Evolutionary conservation across 352 stramenopile genomes (phyloP), one percentile per base, ranked within the genome.

Genomic region (Phytophthora pisi): DNA sequence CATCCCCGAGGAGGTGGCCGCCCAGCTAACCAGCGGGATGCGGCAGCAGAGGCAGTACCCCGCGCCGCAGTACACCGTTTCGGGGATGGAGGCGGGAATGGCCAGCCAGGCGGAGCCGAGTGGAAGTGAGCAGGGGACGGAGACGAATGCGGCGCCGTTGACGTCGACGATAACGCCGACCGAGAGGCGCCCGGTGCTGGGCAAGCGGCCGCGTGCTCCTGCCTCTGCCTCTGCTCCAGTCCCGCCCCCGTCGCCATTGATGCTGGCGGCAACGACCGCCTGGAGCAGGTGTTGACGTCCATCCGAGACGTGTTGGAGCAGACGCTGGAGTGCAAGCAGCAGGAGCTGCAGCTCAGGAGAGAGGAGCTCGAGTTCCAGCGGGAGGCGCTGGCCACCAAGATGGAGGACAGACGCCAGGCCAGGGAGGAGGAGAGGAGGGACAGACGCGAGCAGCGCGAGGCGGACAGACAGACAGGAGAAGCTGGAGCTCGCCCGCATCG

Each of bases 361-460:
- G 65, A 74, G 15, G 70, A 74, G 50, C 61, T 77, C 2, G 65
- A 57, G 40, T 77, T 74, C 28, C 64, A 66, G 38, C 61, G 56
- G 38, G 70, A 77, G 47, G 64, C 70, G 10, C 34, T 77, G 51
- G 58, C 38, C 23, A 57, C 56, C 10, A 77, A 77, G 31, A 50
- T 77, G 59, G 65, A 70, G 26, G 66, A 74, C 40, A 38, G 43
- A 47, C 70, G 65, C 3, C 55, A 74, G 24, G 59, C 66, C n/a
- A 51, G 55, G 28, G 57, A 75, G 24, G 66, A 74, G 23, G 57
- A 78, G 24, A 49, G 69, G 31, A 57, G 61, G 13, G 47, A 70
- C 11, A 15, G 61, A 57, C 47, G 52, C 24, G 68, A 74, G 45
- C 64, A 77, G 58, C 62, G 61, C 11, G 73, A 76, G 43, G 61